Evolutionary conservation across 257 asterid genomes (phyloP).

Genomic region (Fraxinus cuspidata): DNA sequence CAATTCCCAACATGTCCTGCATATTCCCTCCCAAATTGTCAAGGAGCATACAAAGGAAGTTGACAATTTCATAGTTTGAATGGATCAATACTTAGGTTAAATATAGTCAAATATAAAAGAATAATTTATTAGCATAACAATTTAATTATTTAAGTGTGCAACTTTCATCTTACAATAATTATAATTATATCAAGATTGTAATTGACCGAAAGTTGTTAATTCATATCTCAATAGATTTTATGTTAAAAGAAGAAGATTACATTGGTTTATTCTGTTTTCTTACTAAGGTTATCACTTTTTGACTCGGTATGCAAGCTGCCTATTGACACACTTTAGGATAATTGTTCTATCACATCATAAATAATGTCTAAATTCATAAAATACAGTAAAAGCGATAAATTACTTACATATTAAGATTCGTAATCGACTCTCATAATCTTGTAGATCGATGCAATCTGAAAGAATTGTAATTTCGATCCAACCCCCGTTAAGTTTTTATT

Average conservation of each 20-base stretch:
- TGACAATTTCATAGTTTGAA: background rate
- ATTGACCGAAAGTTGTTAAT: background rate
- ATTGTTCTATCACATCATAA: background rate
- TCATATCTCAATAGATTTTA: background rate
- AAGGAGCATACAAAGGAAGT: too few species aligned
- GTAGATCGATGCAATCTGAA: too few species aligned
- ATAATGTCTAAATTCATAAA: background rate
- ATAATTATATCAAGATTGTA: too few species aligned
- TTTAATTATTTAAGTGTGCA: background rate
- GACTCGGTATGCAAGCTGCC: background rate
- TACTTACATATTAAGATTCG: too few species aligned
- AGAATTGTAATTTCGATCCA: background rate
- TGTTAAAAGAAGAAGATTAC: background rate
- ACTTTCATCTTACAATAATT: too few species aligned
- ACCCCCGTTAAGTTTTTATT: background rate
- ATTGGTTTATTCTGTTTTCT: background rate
- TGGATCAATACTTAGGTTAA: background rate
- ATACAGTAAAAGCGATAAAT: too few species aligned
- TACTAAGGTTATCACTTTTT: background rate
- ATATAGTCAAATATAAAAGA: background rate
- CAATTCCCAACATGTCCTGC: too few species aligned
- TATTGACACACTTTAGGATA: background rate
- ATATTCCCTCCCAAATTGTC: too few species aligned
- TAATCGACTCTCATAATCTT: too few species aligned
- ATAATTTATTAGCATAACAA: background rate